Base-by-base conservation (phyloP, 164 flowering plant genomes). In the Platanus orientalis region DNA sequence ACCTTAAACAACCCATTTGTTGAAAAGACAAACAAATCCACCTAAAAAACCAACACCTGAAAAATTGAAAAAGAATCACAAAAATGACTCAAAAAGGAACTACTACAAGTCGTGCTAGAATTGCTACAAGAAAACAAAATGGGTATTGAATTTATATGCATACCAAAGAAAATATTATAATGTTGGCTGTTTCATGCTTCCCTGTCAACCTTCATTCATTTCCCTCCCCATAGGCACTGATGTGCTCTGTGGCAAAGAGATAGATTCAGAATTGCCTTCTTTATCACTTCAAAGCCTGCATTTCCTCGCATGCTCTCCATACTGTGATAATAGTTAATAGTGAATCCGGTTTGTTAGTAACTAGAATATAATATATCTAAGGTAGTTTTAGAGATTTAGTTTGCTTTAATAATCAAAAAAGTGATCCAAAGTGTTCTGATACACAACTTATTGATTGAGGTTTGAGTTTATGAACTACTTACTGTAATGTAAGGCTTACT, bases 191-290 rank as follows among this genome's bases (percentile, higher is more conserved):
- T 71, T 95, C 99, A 51, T 95, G 99, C 73, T 88, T 89, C 62
- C 99, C 99, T 1, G 99, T 92, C 80, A 92, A 73, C 68, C 99
- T 81, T 78, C 99, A 79, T 72, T 95, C 97, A 69, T 95, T 95
- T 65, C 99, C 99, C 88, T 95, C 99, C 66, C 99, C 97, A 66
- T 95, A 95, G 23, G 99, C 99, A 72, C 86, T 85, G 27, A 95
- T 95, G 61, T 92, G 97, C 11, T 83, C 97, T n/a, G 79, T 95
- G 99, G 67, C 97, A 92, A 73, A 91, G 91, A 1, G 97, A 91
- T 9, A 95, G 82, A 70, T 92, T 90, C 67, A 85, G 66, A 72
- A 95, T 95, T 23, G 99, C 97, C 78, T 91, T 92, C 86, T 95
- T 92, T 50, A 95, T 90, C 4, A 73, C 87, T 69, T 89, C 97